Evolutionary conservation across 176 grass and related monocot species (phyloP).

Genomic region (Typha latifolia): DNA sequence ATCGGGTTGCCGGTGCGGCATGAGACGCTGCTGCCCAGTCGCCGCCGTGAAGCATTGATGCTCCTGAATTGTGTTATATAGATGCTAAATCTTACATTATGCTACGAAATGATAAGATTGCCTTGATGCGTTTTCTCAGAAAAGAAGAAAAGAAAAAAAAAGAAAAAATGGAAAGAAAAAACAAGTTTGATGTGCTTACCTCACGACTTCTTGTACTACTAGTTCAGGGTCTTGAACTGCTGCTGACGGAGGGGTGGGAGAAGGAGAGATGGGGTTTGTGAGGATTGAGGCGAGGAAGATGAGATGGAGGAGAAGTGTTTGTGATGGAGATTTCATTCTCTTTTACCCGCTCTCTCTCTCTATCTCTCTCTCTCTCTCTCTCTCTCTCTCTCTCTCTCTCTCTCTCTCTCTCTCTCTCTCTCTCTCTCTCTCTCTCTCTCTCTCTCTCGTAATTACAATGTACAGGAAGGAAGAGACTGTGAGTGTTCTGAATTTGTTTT

Average conservation of each 20-base stretch:
- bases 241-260: background rate
- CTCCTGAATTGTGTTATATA: background rate
- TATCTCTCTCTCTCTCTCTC: no score
- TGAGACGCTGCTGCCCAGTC: background rate
- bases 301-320: background rate
- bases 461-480: background rate
- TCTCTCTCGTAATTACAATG: background rate
- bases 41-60: background rate
- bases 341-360: background rate
- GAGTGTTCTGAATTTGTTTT: background rate
- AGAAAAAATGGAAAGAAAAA: no score
- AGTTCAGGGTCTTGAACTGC: background rate
- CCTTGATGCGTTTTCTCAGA: background rate
- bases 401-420: no score
- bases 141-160: no score
- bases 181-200: background rate
- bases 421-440: no score
- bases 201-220: background rate
- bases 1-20: slow-evolving; percentile 2
- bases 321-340: background rate
- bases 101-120: background rate
- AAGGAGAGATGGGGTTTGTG: background rate
- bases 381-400: no score
- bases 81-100: background rate
- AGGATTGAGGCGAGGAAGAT: background rate